Conservation (phyloP, 2,329 filamentous ascomycete genomes). For the Fusarium gaditjirri region DNA sequence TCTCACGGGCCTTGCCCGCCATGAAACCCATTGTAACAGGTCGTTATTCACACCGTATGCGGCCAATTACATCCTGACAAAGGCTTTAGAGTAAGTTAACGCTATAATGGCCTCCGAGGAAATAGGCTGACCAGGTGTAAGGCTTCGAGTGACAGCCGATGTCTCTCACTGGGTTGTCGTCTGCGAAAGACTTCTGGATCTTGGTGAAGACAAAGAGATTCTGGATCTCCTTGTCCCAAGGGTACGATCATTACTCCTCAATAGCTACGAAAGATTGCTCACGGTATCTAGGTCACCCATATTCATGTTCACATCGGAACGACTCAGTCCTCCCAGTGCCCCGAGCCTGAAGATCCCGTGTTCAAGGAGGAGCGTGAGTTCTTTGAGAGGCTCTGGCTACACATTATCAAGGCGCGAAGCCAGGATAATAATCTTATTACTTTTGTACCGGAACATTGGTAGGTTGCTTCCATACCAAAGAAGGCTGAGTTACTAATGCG, state of each 20-base stretch:
- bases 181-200: fast-evolving
- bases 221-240: neutral
- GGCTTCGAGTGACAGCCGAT: neutral
- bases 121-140: neutral
- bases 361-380: neutral
- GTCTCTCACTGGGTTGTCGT: neutral
- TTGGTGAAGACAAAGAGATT: fast-evolving
- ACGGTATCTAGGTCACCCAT: neutral
- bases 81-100: neutral
- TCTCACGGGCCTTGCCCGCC: neutral
- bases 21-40: neutral
- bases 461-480: neutral
- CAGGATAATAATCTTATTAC: neutral
- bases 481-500: fast-evolving
- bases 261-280: fast-evolving
- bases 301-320: neutral
- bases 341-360: fast-evolving
- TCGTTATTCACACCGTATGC: neutral
- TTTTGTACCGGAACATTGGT: neutral
- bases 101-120: fast-evolving
- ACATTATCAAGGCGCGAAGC: neutral
- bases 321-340: neutral
- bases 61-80: neutral
- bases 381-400: neutral
- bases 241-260: fast-evolving